These are phyloP conservation scores for Thielaviopsis populi DNA, from an alignment of 2,329 filamentous ascomycete species.

Conservation along the genomic window DNA sequence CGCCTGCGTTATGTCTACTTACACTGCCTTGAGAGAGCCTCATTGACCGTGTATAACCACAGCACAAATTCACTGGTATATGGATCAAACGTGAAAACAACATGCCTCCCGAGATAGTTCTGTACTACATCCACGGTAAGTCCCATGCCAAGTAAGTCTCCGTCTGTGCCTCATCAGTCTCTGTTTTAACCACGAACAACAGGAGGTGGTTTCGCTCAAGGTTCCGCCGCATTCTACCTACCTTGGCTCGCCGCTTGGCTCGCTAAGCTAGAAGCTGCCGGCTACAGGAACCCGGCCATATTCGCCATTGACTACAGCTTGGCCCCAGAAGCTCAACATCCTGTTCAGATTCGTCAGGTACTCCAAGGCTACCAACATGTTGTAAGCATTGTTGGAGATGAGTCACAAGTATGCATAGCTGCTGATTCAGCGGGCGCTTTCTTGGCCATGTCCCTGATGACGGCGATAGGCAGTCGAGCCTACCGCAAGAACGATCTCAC, in stretches of 20 bases:
- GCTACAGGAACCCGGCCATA: slow-evolving; percentile 60
- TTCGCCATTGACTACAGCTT: slow-evolving; percentile 71
- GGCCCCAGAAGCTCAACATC: slow-evolving; percentile 52
- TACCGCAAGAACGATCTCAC: slow-evolving; percentile 10
- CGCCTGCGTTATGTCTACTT: background rate
- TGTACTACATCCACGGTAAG: slow-evolving; percentile 68
- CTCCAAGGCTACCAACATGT: slow-evolving; percentile 57
- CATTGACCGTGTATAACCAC: background rate
- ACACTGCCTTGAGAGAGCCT: background rate
- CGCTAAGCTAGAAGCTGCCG: slow-evolving; percentile 44
- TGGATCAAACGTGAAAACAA: slow-evolving; percentile 52
- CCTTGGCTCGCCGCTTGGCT: slow-evolving; percentile 68
- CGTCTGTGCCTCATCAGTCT: background rate
- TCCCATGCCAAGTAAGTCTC: background rate
- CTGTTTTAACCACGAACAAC: slow-evolving; percentile 3
- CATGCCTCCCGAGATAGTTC: slow-evolving; percentile 53
- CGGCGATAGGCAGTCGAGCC: slow-evolving; percentile 9
- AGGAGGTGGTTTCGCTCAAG: slow-evolving; percentile 75
- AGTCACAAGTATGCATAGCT: slow-evolving; percentile 51
- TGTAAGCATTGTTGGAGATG: slow-evolving; percentile 40
- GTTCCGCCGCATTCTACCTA: slow-evolving; percentile 68
- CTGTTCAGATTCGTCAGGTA: slow-evolving; percentile 56
- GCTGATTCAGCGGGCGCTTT: slow-evolving; percentile 72
- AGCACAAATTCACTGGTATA: slow-evolving; percentile 42
- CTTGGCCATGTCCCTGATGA: slow-evolving; percentile 54